These are phyloP conservation scores for Cicer cuneatum DNA, from an alignment of 306 rosid species.

Conservation along the genomic window DNA sequence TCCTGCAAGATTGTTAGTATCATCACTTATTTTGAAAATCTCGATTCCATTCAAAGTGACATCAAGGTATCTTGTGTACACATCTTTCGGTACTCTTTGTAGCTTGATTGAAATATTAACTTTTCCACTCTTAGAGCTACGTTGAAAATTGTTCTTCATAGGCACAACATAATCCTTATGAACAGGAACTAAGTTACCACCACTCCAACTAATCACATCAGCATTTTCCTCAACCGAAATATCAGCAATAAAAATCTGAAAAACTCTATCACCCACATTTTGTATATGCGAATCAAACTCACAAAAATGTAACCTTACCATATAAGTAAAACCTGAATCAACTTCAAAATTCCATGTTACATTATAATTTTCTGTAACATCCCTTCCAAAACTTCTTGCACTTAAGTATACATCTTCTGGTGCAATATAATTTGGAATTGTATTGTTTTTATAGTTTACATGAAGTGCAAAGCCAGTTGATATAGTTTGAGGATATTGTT, in stretches of 20 bases:
- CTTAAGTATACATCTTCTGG: neutral
- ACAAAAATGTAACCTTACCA: constrained; percentile 42
- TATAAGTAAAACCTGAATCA: neutral
- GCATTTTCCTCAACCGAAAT: neutral
- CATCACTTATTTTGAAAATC: constrained; percentile 45
- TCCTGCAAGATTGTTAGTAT: constrained; percentile 28
- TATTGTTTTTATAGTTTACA: neutral
- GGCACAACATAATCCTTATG: constrained; percentile 25
- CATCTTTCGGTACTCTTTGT: neutral
- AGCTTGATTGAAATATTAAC: constrained; percentile 22
- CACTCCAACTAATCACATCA: neutral
- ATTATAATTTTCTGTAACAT: neutral
- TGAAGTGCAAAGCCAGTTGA: rapidly evolving
- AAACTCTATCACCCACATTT: rapidly evolving
- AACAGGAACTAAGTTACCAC: neutral
- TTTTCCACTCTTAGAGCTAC: neutral
- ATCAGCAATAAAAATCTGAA: constrained; percentile 33
- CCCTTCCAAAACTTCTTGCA: constrained; percentile 2
- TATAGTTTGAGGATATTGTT: rapidly evolving
- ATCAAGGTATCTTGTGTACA: neutral
- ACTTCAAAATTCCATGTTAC: constrained; percentile 35
- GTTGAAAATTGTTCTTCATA: too few species aligned
- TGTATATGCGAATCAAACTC: neutral
- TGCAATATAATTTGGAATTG: constrained; percentile 1
- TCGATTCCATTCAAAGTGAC: constrained; percentile 42